Evolutionary conservation across 2,329 filamentous ascomycete genomes (phyloP), one percentile per base, ranked within the genome.

Genomic region (Orbilia oligospora): DNA sequence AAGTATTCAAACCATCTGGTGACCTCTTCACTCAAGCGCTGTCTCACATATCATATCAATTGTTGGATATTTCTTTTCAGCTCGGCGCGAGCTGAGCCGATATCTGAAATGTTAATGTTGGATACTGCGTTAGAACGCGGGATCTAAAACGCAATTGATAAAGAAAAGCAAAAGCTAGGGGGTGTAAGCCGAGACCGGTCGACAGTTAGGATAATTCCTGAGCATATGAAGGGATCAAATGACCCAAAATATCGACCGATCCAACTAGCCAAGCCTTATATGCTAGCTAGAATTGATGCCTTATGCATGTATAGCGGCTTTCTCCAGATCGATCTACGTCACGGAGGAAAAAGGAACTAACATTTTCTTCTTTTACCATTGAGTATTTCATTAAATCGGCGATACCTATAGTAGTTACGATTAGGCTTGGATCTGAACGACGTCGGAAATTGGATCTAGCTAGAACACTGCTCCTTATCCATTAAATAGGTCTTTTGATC

Each of bases 191-290:
- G 41, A 46, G 16, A 30, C 27, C 3, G 6, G 41, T n/a, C 41
- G 14, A 24, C 5, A 9, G n/a, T n/a, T n/a, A n/a, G n/a, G n/a
- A n/a, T n/a, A n/a, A n/a, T n/a, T n/a, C n/a, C n/a, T 33, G 22
- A 10, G 27, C 51, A 55, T 55, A 55, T 55, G 51, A 55, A 55
- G n/a, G 27, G n/a, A 33, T 55, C 51, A 55, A 55, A 27, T 55
- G 51, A 55, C 51, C 16, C 30, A 5, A n/a, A 18, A 55, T 55
- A 55, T 55, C 51, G 51, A 30, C 27, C 51, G 51, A 16, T 55
- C 5, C 22, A 2, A 27, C 18, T 49, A 2, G 38, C 44, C 44
- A 55, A 55, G n/a, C 2, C 5, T 33, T 20, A 46, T 16, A 12
- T 16, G 10, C n/a, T 1, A 46, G n/a, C n/a, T 10, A n/a, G 5